phyloP scores from a whole-genome alignment of 1,139 yeast genomes.

The Suhomyces bolitotheri region DNA sequence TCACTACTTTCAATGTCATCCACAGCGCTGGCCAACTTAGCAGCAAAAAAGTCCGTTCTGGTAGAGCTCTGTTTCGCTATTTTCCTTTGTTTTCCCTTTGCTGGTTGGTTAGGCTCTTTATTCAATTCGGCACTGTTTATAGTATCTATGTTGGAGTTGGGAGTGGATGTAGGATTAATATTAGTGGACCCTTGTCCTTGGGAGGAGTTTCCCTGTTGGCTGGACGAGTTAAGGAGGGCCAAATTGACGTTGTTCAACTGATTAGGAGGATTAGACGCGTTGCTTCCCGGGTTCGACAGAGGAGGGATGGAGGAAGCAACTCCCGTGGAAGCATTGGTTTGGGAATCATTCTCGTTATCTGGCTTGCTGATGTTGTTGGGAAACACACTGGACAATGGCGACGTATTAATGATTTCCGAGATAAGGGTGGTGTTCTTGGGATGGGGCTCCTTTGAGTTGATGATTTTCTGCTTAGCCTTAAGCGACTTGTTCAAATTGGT shows the following conservation, averaged over 20 bases:
- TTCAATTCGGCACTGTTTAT: constrained; percentile 5
- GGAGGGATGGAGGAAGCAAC: neutral
- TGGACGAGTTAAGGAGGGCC: constrained; percentile 5
- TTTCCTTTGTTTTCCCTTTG: constrained; percentile 15
- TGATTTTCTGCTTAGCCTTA: constrained; percentile 44
- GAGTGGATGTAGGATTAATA: constrained; percentile 4
- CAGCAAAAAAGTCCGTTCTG: constrained; percentile 91
- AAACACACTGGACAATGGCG: constrained; percentile 33
- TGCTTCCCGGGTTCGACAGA: neutral
- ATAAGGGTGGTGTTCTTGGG: constrained; percentile 37
- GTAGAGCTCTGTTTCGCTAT: constrained; percentile 38
- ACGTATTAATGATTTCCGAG: constrained; percentile 37
- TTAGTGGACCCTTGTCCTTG: neutral
- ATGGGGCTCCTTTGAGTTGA: constrained; percentile 38
- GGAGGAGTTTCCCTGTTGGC: neutral
- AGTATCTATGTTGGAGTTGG: constrained; percentile 7
- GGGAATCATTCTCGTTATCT: constrained; percentile 1
- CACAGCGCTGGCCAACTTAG: constrained; percentile 89
- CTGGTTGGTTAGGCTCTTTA: constrained; percentile 1
- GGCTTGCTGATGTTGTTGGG: constrained; percentile 20
- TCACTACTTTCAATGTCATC: constrained; percentile 86
- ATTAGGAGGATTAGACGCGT: neutral
- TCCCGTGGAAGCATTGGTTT: neutral
- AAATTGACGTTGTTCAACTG: constrained; percentile 4
- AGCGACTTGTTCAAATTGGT: constrained; percentile 41